phyloP scores from a whole-genome alignment of 2,329 filamentous ascomycete species.

The Pseudopyricularia javanii region DNA sequence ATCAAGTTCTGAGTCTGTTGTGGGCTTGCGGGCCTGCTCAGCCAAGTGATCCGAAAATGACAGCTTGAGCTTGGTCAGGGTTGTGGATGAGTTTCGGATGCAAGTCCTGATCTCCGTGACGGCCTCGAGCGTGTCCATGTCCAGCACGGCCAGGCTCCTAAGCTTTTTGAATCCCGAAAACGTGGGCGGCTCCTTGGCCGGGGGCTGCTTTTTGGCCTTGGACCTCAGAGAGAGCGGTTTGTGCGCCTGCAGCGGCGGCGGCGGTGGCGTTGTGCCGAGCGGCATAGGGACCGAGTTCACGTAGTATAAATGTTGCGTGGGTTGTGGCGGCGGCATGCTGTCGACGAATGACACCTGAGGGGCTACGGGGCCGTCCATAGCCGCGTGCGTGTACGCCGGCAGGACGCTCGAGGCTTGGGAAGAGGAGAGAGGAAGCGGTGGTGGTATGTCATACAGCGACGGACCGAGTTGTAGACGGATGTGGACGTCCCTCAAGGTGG shows the following conservation, averaged over 20 bases:
- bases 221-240: conserved; percentile 21
- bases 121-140: conserved; percentile 47
- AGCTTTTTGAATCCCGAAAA: conserved; percentile 45
- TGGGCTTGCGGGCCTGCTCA: conserved; percentile 28
- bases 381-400: conserved; percentile 6
- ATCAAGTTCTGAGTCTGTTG: conserved; percentile 22
- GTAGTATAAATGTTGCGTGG: conserved; percentile 12
- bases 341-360: conserved; percentile 1
- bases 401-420: conserved; percentile 8
- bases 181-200: conserved; percentile 32
- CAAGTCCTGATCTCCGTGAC: conserved; percentile 43
- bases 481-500: conserved; percentile 38
- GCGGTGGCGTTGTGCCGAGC: not conserved
- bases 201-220: conserved; percentile 19
- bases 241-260: conserved; percentile 17
- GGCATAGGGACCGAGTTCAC: conserved; percentile 7
- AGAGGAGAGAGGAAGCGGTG: conserved; percentile 26
- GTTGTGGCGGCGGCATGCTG: conserved; percentile 6
- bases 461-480: conserved; percentile 45
- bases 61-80: conserved; percentile 40
- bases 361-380: conserved; percentile 7
- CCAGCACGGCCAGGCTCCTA: conserved; percentile 39
- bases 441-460: conserved; percentile 39
- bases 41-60: conserved; percentile 46
- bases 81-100: conserved; percentile 39